A percentile compares a stretch with the other conserved stretches of the same genome.
phyloP scores from a whole-genome alignment of 2,329 filamentous ascomycete species.

The Aureobasidium zeae region DNA sequence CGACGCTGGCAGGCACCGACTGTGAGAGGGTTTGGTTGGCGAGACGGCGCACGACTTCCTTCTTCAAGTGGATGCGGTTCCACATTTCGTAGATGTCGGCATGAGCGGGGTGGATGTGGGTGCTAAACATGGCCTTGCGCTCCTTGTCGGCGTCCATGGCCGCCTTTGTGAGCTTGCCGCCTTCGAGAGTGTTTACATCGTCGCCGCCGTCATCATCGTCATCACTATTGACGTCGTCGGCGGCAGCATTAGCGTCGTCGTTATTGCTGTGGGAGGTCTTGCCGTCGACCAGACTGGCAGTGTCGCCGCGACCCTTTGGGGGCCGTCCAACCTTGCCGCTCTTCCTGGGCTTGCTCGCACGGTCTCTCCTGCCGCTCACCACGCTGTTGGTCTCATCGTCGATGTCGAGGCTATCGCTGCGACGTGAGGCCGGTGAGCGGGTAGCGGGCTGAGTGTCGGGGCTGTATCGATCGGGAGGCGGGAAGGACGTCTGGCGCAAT shows the following conservation, averaged over 20 bases:
- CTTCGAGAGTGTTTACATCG: constrained; percentile 50
- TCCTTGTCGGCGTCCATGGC: constrained; percentile 59
- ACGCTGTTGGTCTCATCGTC: constrained; percentile 30
- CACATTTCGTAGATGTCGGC: constrained; percentile 62
- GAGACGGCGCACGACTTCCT: constrained; percentile 61
- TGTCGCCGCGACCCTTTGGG: constrained; percentile 13
- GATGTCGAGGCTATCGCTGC: constrained; percentile 21
- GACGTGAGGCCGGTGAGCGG: constrained; percentile 12
- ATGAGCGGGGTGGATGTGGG: constrained; percentile 57
- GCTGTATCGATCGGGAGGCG: constrained; percentile 41
- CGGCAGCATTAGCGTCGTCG: constrained; percentile 35
- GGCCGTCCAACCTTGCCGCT: constrained; percentile 16
- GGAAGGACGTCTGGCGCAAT: constrained; percentile 73
- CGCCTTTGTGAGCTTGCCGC: constrained; percentile 44
- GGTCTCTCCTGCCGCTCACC: constrained; percentile 20
- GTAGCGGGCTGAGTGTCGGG: constrained; percentile 15
- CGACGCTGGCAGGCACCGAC: constrained; percentile 63
- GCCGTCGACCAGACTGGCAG: constrained; percentile 15
- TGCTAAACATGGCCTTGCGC: constrained; percentile 51
- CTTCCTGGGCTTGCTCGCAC: constrained; percentile 34
- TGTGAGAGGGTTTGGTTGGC: constrained; percentile 75
- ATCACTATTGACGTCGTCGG: constrained; percentile 38
- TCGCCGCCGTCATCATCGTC: constrained; percentile 47
- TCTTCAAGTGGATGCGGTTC: constrained; percentile 58
- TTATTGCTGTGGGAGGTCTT: constrained; percentile 27